Evolutionary conservation across 2,329 filamentous ascomycete species (phyloP).

Genomic region (Paraphaeosphaeria sporulosa): DNA sequence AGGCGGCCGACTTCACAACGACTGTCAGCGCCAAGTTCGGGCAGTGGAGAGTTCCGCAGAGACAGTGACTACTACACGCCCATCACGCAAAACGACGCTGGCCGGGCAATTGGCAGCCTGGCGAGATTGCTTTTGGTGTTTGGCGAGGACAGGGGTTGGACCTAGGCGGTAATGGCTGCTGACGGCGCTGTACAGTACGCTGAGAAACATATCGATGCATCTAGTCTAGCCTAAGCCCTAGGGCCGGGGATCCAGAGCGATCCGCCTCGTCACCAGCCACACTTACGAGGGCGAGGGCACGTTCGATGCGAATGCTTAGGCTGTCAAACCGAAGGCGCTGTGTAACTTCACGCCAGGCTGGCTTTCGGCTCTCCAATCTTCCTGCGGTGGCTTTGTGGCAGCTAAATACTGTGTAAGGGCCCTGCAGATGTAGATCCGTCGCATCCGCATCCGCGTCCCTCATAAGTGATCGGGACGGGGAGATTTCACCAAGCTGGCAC

Average conservation of each 20-base stretch:
- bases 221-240: background rate
- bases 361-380: background rate
- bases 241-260: background rate
- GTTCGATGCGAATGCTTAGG: background rate
- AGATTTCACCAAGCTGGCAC: background rate
- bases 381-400: background rate
- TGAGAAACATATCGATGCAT: background rate
- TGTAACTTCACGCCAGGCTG: background rate
- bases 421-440: slow-evolving; percentile 4
- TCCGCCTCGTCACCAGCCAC: slow-evolving; percentile 5
- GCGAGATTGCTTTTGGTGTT: slow-evolving; percentile 17
- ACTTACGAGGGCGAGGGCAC: background rate
- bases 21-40: slow-evolving; percentile 1
- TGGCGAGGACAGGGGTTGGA: slow-evolving; percentile 5
- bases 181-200: background rate
- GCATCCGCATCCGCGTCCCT: slow-evolving; percentile 9
- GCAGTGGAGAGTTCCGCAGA: slow-evolving; percentile 23
- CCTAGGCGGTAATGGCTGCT: slow-evolving; percentile 4
- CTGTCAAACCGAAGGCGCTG: background rate
- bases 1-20: slow-evolving; percentile 3
- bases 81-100: slow-evolving; percentile 17
- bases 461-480: too few relatives aligned
- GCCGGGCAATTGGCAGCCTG: slow-evolving; percentile 32
- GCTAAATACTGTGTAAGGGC: background rate
- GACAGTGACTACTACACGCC: slow-evolving; percentile 15